Evolutionary conservation across 495 filamentous ascomycete species (phyloP).

Genomic region (Penicillium lagena): DNA sequence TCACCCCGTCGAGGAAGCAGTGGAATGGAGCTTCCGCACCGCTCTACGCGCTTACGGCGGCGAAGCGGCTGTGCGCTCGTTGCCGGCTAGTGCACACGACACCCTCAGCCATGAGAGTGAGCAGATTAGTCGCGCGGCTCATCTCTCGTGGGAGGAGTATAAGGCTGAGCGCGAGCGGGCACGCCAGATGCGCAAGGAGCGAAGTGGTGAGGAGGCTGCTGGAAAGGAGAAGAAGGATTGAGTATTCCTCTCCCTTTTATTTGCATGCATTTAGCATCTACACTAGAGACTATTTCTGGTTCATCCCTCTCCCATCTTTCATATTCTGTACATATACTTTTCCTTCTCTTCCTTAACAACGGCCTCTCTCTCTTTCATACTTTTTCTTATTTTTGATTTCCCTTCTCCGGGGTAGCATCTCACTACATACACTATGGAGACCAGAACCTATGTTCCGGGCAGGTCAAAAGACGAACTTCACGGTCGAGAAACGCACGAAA

Average conservation of each 20-base stretch:
- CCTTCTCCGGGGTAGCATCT: no score
- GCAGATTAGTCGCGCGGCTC: slow-evolving; percentile 6
- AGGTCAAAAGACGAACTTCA: no score
- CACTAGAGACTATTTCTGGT: no score
- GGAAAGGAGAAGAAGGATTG: slow-evolving; percentile 23
- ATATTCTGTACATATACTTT: slow-evolving; percentile 1
- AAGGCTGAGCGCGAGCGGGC: slow-evolving; percentile 26
- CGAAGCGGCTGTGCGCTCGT: slow-evolving; percentile 40
- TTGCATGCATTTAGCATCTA: no score
- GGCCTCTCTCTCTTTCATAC: no score
- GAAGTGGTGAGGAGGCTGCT: slow-evolving; percentile 8
- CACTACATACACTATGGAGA: no score
- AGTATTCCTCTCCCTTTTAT: no score
- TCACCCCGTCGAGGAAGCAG: slow-evolving; percentile 81
- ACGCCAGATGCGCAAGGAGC: slow-evolving; percentile 22
- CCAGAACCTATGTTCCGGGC: no score
- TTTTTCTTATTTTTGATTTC: no score
- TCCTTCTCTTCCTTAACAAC: no score
- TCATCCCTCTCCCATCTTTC: slow-evolving; percentile 1
- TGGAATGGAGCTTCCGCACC: slow-evolving; percentile 84
- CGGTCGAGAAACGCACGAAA: no score
- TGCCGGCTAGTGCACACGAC: slow-evolving; percentile 17
- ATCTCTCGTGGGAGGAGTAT: slow-evolving; percentile 35
- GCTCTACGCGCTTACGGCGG: slow-evolving; percentile 67
- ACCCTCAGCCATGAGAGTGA: slow-evolving; percentile 3